Base-by-base conservation (phyloP, 2,329 filamentous ascomycete species). In the Hymenoscyphus fructigenus region DNA sequence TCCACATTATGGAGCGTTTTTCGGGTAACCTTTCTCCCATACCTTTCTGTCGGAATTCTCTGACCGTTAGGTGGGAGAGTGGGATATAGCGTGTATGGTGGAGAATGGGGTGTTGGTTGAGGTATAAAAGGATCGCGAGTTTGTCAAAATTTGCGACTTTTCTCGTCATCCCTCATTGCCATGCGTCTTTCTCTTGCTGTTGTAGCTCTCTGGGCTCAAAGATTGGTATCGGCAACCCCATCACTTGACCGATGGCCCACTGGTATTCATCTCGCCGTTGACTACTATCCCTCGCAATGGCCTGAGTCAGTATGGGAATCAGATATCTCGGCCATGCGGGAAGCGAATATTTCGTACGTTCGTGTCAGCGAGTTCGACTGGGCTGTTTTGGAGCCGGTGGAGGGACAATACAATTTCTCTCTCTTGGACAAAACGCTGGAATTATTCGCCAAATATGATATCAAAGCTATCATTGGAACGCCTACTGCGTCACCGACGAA, bases 401-500 rank as follows among this genome's bases (percentile, higher is more conserved):
- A 56, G 23, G 50, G 50, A 15, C 50, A 56, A 56, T 56, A 56
- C 50, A 56, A 56, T 20, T 56, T 56, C 15, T 29, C 50, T 29
- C 23, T 29, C 14, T 17, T 29, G 23, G 50, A 56, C 6, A 14
- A 7, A 56, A 56, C 50, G 14, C 20, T 56, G 9, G 50, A 28
- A 28, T 29, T 56, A 12, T 56, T 29, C 20, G 50, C 14, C 14
- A 56, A 56, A 28, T 56, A 56, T 28, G 50, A 20, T 26, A n/a
- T 56, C 28, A 56, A 56, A 17, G 50, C 50, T 23, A 56, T 56
- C 20, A 28, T 56, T 28, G 50, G 23, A 6, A 56, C 50, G 20
- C 20, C 50, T 20, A 56, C 50, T 6, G 50, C 50, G 5, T 28
- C 23, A 15, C 50, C 50, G 20, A 26, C 50, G 2, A 56, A 23